phyloP scores from a whole-genome alignment of 2,329 filamentous ascomycete genomes.

The Eurotiales sp. region DNA sequence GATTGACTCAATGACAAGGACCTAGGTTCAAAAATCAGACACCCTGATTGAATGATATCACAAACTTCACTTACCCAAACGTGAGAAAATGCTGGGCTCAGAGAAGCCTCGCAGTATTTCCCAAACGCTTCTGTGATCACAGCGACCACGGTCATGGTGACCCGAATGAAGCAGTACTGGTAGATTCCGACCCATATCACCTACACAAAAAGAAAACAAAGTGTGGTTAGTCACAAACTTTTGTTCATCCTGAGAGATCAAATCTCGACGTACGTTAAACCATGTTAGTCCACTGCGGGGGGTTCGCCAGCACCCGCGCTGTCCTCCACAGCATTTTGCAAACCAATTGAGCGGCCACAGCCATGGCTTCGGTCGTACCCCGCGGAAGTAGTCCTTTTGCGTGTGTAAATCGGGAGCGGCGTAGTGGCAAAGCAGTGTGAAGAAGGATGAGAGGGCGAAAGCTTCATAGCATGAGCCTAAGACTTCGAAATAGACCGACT shows the following conservation, averaged over 20 bases:
- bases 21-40: slow-evolving; percentile 35
- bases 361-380: slow-evolving; percentile 67
- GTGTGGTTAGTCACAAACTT: slow-evolving; percentile 4
- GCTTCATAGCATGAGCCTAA: slow-evolving; percentile 84
- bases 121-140: slow-evolving; percentile 67
- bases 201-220: slow-evolving; percentile 14
- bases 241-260: not conserved
- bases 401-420: slow-evolving; percentile 71
- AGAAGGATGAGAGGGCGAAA: slow-evolving; percentile 83
- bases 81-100: slow-evolving; percentile 74
- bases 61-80: slow-evolving; percentile 60
- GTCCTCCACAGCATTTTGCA: slow-evolving; percentile 65
- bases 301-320: slow-evolving; percentile 66
- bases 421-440: slow-evolving; percentile 77
- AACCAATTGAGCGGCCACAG: slow-evolving; percentile 69
- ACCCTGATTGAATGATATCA: not conserved
- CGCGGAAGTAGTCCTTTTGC: slow-evolving; percentile 77
- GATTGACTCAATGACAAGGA: slow-evolving; percentile 64
- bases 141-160: slow-evolving; percentile 73
- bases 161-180: slow-evolving; percentile 79
- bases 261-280: slow-evolving; percentile 63
- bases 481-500: slow-evolving; percentile 77
- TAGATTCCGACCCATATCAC: slow-evolving; percentile 73
- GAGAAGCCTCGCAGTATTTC: slow-evolving; percentile 73
- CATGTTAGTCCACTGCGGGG: slow-evolving; percentile 78